Percentiles rank a stretch among this genome's conserved stretches.
Conservation (phyloP, 768 basidiomycete genomes). For the Phylloporus rhodoxanthus region DNA sequence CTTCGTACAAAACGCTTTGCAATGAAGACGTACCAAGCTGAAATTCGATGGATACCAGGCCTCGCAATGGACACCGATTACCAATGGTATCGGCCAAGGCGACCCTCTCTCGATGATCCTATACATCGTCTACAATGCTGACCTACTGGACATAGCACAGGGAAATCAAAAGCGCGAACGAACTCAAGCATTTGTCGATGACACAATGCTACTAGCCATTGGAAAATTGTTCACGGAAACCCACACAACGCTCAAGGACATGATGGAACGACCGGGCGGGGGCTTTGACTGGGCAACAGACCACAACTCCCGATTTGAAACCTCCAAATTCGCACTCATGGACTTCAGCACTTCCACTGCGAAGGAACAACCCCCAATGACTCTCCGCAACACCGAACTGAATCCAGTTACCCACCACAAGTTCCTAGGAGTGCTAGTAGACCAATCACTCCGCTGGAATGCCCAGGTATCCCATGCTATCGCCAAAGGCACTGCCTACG, state of each 20-base stretch:
- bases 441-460: too few species aligned
- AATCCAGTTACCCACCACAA: too few species aligned
- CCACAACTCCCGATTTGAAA: slow-evolving; percentile 24
- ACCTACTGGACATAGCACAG: slow-evolving; percentile 10
- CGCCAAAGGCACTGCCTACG: too few species aligned
- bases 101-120: slow-evolving; percentile 28
- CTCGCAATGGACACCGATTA: slow-evolving; percentile 11
- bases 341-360: background rate
- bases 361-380: too few species aligned
- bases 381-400: too few species aligned
- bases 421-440: too few species aligned
- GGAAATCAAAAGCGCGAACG: slow-evolving; percentile 3
- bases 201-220: slow-evolving; percentile 23
- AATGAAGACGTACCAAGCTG: slow-evolving; percentile 1
- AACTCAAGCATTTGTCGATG: slow-evolving; percentile 28
- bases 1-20: slow-evolving; percentile 8
- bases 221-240: slow-evolving; percentile 21
- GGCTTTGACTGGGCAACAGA: slow-evolving; percentile 11
- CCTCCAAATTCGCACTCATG: slow-evolving; percentile 16
- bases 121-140: slow-evolving; percentile 31
- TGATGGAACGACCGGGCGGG: slow-evolving; percentile 21
- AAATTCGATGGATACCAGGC: slow-evolving; percentile 20
- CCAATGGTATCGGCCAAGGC: slow-evolving; percentile 31
- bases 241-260: slow-evolving; percentile 12
- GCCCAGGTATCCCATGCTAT: too few species aligned